Percentiles rank a stretch among this genome's conserved stretches.
Evolutionary conservation across 306 rosid species (phyloP).

Genomic region (cucumber (Cucumis sativus)): DNA sequence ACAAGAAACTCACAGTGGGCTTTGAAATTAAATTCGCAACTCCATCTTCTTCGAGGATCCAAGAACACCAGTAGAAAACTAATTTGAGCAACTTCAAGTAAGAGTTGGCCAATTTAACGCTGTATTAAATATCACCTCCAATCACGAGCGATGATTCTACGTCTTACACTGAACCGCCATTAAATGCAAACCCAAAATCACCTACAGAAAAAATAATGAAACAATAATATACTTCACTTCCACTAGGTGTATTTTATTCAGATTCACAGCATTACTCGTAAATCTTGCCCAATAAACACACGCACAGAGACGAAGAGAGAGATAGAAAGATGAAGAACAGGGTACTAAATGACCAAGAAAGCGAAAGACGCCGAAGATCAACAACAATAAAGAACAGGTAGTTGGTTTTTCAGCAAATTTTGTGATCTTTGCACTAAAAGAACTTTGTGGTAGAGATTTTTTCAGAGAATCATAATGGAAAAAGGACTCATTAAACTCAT

Average conservation of each 20-base stretch:
- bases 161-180: constrained; percentile 13
- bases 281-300: constrained; percentile 8
- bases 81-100: not conserved
- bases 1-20: constrained; percentile 11
- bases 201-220: not conserved
- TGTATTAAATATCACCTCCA: constrained; percentile 22
- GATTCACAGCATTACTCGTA: not conserved
- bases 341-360: not conserved
- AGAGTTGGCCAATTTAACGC: constrained; percentile 3
- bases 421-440: not conserved
- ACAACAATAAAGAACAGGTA: not conserved
- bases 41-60: constrained; percentile 3
- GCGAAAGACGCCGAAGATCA: not conserved
- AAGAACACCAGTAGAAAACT: not conserved
- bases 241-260: not conserved
- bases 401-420: not conserved
- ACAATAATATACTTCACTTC: not conserved
- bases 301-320: not conserved
- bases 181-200: constrained; percentile 16
- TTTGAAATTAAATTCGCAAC: constrained; percentile 11
- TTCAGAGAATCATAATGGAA: not conserved
- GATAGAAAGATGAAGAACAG: not conserved
- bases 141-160: constrained; percentile 26
- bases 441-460: not conserved
- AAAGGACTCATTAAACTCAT: not conserved